Base-by-base conservation (phyloP, 306 rosid genomes). In the Dalbergia cultrata region DNA sequence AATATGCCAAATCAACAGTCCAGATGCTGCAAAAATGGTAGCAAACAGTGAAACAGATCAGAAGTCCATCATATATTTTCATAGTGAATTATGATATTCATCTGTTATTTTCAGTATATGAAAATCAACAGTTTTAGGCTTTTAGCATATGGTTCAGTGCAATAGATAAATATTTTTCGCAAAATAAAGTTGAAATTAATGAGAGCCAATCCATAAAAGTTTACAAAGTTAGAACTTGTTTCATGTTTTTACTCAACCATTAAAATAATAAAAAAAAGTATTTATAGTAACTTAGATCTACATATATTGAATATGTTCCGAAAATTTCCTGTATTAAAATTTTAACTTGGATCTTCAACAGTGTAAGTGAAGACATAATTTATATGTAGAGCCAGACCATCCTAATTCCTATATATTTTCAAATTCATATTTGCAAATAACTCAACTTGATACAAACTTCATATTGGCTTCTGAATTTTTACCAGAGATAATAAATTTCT, bases 1-100 rank as follows among this genome's bases (percentile, higher is more conserved):
- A 78, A 83, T 87, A 95, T 7, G 99, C 99, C 87, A 95, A 86
- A 82, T 95, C 99, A 74, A 93, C 94, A 31, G 99, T 95, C 99
- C 99, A 95, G 79, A 90, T 84, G 88, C 99, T 95, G 97, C 95
- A 86, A 82, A 82, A 78, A 72, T 16, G 68, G 53, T 68, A 66
- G 60, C 60, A 80, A 85, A 58, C 49, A 75, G 76, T 70, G 58
- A 86, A 81, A 75, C n/a, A 35, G 49, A 73, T 75, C 47, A 63
- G 79, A 84, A 81, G 44, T 65, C 54, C 26, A 31, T 75, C 21
- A 60, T 3, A 72, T 35, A 67, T 69, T 82, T 74, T 81, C 79
- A 19, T 56, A 22, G 17, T 18, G 53, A 81, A 47, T 37, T 58
- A 45, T 21, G 54, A 76, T 54, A 65, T 41, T 41, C 60, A 34